These are phyloP conservation scores for Punctularia strigosozonata DNA, from an alignment of 768 basidiomycete genomes.

Conservation along the genomic window DNA sequence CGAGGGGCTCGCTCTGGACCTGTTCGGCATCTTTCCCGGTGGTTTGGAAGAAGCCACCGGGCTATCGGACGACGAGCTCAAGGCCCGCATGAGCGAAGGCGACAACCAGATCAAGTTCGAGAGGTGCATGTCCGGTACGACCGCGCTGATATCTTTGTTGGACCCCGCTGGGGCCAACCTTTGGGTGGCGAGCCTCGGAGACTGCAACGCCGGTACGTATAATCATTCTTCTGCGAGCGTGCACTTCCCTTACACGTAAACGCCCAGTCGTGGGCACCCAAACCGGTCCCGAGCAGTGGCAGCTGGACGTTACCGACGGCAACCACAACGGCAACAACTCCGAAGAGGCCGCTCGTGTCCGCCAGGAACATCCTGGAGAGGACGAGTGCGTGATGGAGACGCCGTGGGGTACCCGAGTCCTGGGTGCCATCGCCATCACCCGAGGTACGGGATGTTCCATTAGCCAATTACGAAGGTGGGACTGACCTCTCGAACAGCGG, in stretches of 20 bases:
- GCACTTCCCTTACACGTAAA: conserved; percentile 2
- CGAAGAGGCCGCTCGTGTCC: conserved; percentile 52
- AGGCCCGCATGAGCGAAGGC: conserved; percentile 51
- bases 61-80: conserved; percentile 48
- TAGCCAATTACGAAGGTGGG: too few species aligned
- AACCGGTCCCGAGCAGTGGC: too few species aligned
- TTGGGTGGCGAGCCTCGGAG: conserved; percentile 75
- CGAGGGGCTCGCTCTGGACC: conserved; percentile 27
- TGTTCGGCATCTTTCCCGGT: conserved; percentile 37
- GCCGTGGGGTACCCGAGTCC: too few species aligned
- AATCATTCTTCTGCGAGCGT: background rate
- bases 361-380: conserved; percentile 56
- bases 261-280: conserved; percentile 31
- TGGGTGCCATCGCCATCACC: conserved; percentile 69
- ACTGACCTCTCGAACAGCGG: too few species aligned
- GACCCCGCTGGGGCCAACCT: conserved; percentile 59
- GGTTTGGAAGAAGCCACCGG: conserved; percentile 36
- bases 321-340: conserved; percentile 64
- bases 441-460: conserved; percentile 44
- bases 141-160: conserved; percentile 60
- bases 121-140: conserved; percentile 72
- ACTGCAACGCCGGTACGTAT: conserved; percentile 62
- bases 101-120: conserved; percentile 53
- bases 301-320: conserved; percentile 49
- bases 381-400: conserved; percentile 53